These are phyloP conservation scores for Geranium rotundifolium DNA, from an alignment of 345 rosid genomes.

Conservation along the genomic window DNA sequence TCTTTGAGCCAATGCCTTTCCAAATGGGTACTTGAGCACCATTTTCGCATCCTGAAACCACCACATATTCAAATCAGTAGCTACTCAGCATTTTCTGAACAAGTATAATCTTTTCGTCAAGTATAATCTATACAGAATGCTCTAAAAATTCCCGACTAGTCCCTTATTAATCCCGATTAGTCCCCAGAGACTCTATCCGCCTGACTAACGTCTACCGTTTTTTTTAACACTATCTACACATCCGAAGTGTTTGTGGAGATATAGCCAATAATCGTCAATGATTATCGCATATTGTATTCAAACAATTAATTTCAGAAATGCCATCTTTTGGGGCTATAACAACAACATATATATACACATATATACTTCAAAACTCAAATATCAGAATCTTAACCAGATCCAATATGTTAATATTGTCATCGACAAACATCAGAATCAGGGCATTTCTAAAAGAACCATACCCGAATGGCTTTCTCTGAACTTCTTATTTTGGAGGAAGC, in stretches of 20 bases:
- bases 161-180: too few species aligned
- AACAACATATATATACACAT: too few species aligned
- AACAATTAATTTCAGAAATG: too few species aligned
- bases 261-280: too few species aligned
- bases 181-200: too few species aligned
- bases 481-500: slow-evolving; percentile 27
- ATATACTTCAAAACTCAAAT: not conserved
- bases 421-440: not conserved
- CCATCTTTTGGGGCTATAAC: not conserved
- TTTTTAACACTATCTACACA: too few species aligned
- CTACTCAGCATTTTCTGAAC: not conserved
- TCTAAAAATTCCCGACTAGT: too few species aligned
- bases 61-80: not conserved
- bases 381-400: too few species aligned
- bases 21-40: slow-evolving; percentile 1
- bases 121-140: too few species aligned
- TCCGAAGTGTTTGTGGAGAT: too few species aligned
- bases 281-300: too few species aligned
- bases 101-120: not conserved
- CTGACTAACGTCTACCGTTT: too few species aligned
- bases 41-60: slow-evolving; percentile 18
- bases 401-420: not conserved
- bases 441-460: not conserved
- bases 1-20: slow-evolving; percentile 28
- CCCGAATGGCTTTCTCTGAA: slow-evolving; percentile 31